Base-by-base conservation (phyloP, 306 rosid species). In the Glycine soja region DNA sequence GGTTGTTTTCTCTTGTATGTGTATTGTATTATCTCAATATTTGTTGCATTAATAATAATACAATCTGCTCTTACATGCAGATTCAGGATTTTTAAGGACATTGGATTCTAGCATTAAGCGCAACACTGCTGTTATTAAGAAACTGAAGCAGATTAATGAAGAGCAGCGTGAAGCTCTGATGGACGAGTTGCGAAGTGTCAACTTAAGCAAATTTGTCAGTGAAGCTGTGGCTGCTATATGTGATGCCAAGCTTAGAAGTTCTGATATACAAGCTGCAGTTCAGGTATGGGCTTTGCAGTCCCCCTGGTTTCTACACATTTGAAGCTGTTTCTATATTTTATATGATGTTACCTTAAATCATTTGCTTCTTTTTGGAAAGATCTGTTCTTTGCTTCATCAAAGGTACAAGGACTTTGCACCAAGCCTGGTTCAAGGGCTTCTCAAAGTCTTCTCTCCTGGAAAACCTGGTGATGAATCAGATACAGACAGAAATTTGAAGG, bases 301-400 rank as follows among this genome's bases (percentile, higher is more conserved):
- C 42, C 40, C 70, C 64, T 10, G 4, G 47, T 53, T 77, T 86
- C 53, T 54, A 12, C 65, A 38, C 36, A 50, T 15, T 15, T 70
- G 43, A 82, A 48, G 67, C 59, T 59, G 48, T 74, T 62, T 36
- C 40, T 4, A 3, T n/a, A 16, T 62, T 70, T 61, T 83, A 8
- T 66, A 30, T 52, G 50, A 48, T 57, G 16, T 70, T 71, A 24
- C 52, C 43, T 85, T 62, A 40, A 53, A 77, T 78, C 81, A 50
- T 70, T 69, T 69, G 48, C 47, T 70, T 34, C 45, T 66, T 86
- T 75, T 64, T 10, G 66, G 51, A 76, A 85, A 96, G 99, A 91
- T 93, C 73, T 96, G 97, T 90, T 96, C 99, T 82, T 84, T 96
- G 87, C 99, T 96, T 86, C 99, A 93, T 83, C 98, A 93, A 88